phyloP scores from a whole-genome alignment of 1,284 basidiomycete genomes.

The Cryptococcus sp. region DNA sequence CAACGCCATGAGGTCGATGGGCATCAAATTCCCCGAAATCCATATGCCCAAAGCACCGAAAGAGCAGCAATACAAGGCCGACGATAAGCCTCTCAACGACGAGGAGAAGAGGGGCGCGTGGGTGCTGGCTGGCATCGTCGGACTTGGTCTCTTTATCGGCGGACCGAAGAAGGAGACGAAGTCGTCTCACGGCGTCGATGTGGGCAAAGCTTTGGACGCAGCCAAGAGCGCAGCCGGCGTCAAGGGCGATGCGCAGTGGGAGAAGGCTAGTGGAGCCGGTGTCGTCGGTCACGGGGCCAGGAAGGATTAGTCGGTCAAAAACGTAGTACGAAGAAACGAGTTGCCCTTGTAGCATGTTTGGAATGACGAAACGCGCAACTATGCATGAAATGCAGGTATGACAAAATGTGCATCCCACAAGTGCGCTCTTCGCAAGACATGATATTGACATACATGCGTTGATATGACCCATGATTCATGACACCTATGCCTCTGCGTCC shows the following conservation, averaged over 20 bases:
- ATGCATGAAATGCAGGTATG: no score
- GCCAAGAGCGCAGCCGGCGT: slow-evolving; percentile 11
- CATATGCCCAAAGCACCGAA: slow-evolving; percentile 19
- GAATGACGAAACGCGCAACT: no score
- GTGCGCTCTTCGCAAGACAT: no score
- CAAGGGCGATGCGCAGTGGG: slow-evolving; percentile 36
- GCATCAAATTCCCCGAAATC: slow-evolving; percentile 21
- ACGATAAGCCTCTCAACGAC: slow-evolving; percentile 57
- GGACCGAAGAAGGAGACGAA: slow-evolving; percentile 43
- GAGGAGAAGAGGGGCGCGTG: slow-evolving; percentile 62
- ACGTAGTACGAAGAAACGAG: no score
- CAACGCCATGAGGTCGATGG: slow-evolving; percentile 17
- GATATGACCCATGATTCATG: no score
- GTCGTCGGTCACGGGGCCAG: slow-evolving; percentile 42
- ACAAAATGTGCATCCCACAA: no score
- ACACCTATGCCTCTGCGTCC: no score
- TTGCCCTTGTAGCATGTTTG: no score
- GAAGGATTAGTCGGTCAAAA: slow-evolving; percentile 23
- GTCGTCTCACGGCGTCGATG: slow-evolving; percentile 8
- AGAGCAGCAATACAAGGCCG: slow-evolving; percentile 40
- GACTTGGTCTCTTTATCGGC: slow-evolving; percentile 60
- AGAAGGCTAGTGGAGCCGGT: slow-evolving; percentile 41
- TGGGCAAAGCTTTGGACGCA: slow-evolving; percentile 3
- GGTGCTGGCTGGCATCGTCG: slow-evolving; percentile 60
- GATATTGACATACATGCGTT: no score